Evolutionary conservation across 2,329 filamentous ascomycete species (phyloP).

Genomic region (Coleophoma crateriformis): DNA sequence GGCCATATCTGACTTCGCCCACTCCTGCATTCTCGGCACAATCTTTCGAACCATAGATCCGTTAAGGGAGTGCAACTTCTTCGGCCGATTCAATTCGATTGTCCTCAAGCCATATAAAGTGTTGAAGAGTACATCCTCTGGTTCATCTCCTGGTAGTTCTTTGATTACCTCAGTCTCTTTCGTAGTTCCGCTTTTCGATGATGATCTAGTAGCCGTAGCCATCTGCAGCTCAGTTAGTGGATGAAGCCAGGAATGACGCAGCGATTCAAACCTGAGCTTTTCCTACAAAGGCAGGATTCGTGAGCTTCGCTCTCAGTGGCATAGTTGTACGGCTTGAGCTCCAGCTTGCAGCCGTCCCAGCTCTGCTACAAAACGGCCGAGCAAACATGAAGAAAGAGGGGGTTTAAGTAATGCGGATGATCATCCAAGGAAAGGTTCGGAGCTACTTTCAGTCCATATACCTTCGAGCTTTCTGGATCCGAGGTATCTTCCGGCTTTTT

Average conservation of each 20-base stretch:
- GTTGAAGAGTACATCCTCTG: constrained; percentile 89
- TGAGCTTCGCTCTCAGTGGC: constrained; percentile 76
- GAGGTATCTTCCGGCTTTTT: neutral
- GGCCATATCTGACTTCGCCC: constrained; percentile 90
- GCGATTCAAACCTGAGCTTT: constrained; percentile 42
- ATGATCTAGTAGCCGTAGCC: constrained; percentile 19
- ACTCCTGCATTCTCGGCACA: constrained; percentile 80
- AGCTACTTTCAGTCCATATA: constrained; percentile 1
- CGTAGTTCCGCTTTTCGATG: too few species aligned
- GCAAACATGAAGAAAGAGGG: constrained; percentile 48
- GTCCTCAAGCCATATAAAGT: constrained; percentile 84
- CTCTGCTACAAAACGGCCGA: constrained; percentile 46
- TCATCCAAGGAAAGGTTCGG: constrained; percentile 12
- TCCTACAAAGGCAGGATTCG: constrained; percentile 49
- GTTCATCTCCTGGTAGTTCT: constrained; percentile 54
- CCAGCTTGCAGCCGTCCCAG: constrained; percentile 44
- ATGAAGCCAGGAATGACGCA: constrained; percentile 8
- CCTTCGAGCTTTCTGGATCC: neutral
- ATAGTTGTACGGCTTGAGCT: constrained; percentile 48
- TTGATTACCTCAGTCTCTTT: constrained; percentile 19
- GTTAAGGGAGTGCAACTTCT: constrained; percentile 88
- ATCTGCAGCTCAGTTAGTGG: constrained; percentile 30
- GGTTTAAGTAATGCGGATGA: constrained; percentile 4
- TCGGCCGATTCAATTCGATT: constrained; percentile 88
- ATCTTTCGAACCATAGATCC: constrained; percentile 96